Evolutionary conservation across 192 early-diverging fungal genomes (phyloP).

Genomic region (Rhizoclosmatium globosum): DNA sequence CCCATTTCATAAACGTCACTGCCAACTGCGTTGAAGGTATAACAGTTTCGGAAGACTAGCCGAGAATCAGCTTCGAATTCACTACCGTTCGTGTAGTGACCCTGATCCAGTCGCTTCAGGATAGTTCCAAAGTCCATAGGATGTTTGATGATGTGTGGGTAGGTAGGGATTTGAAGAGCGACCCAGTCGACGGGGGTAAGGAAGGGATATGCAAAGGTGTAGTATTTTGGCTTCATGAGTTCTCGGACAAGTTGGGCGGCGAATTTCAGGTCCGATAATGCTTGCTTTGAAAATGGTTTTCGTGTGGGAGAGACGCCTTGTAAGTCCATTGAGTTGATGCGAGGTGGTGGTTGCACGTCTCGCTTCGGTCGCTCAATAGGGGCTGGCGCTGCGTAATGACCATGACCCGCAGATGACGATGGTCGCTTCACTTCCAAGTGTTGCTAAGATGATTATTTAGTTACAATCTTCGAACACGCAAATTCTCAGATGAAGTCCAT

Average conservation of each 20-base stretch:
- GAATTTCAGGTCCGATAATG: conserved; percentile 42
- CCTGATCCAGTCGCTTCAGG: conserved; percentile 70
- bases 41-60: conserved; percentile 89
- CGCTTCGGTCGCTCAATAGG: conserved; percentile 34
- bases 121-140: conserved; percentile 92
- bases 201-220: conserved; percentile 49
- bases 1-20: conserved; percentile 76
- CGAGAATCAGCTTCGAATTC: conserved; percentile 82
- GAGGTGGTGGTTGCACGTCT: conserved; percentile 19
- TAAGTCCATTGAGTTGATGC: too few species aligned
- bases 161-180: conserved; percentile 85
- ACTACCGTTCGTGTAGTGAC: conserved; percentile 65
- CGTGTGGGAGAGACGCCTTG: background rate
- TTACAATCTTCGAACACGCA: too few species aligned
- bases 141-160: conserved; percentile 82
- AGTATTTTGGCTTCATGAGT: conserved; percentile 48
- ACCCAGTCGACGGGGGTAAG: conserved; percentile 86
- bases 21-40: conserved; percentile 76
- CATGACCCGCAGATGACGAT: background rate
- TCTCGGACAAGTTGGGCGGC: conserved; percentile 47
- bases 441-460: too few species aligned
- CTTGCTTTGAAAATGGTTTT: conserved; percentile 4
- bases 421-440: background rate
- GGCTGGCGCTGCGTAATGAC: background rate
- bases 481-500: too few species aligned